Evolutionary conservation across 2,329 filamentous ascomycete genomes (phyloP).

Genomic region (Coniochaeta ligniaria): DNA sequence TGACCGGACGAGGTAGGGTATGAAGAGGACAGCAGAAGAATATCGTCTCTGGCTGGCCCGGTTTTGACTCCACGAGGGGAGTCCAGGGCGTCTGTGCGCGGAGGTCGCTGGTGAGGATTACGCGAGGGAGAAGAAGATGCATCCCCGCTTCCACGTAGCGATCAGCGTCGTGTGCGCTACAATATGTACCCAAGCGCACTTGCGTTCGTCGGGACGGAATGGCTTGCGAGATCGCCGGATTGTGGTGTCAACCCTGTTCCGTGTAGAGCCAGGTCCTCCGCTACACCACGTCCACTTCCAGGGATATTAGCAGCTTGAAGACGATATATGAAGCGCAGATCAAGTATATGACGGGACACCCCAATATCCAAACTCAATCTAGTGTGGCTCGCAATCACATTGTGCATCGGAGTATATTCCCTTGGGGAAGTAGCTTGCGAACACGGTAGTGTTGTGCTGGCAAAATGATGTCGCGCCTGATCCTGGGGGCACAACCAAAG

Average conservation of each 20-base stretch:
- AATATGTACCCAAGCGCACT: neutral
- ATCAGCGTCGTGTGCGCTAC: neutral
- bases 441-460: no score
- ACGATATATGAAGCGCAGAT: neutral
- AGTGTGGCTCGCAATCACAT: neutral
- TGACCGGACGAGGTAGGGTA: no score
- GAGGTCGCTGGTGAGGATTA: no score
- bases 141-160: neutral
- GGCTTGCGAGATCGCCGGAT: neutral
- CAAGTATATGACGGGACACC: neutral
- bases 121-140: neutral
- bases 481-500: no score
- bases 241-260: neutral
- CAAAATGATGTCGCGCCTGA: no score
- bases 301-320: neutral
- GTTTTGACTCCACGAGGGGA: no score
- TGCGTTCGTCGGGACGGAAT: neutral
- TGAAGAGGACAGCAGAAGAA: no score
- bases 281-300: neutral
- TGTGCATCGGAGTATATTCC: neutral
- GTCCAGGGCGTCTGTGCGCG: no score
- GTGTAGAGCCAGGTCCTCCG: neutral
- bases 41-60: no score
- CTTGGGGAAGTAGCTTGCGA: neutral
- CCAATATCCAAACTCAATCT: neutral